These are phyloP conservation scores for Furcasterigmium sp. DNA, from an alignment of 2,329 filamentous ascomycete species.

Conservation along the genomic window DNA sequence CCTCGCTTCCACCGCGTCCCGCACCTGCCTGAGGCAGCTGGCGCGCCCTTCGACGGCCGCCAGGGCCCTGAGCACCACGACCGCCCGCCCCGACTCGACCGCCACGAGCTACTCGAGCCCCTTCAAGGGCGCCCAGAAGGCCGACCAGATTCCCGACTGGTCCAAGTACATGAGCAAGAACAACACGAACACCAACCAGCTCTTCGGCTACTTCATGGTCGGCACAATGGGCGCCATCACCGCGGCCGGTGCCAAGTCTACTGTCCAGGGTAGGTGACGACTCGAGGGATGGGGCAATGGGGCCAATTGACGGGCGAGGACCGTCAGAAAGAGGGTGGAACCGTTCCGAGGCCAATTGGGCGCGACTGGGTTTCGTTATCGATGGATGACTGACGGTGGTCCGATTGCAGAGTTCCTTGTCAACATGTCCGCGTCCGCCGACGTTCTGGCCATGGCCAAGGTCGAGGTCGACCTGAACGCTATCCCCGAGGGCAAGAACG, in stretches of 20 bases:
- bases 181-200: constrained; percentile 67
- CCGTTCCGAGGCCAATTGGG: background rate
- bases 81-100: constrained; percentile 38
- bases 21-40: constrained; percentile 60
- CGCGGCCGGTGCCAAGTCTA: constrained; percentile 93
- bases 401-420: constrained; percentile 84
- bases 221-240: constrained; percentile 88
- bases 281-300: background rate
- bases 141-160: constrained; percentile 80
- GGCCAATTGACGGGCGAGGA: background rate
- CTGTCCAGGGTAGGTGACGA: constrained; percentile 79
- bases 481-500: constrained; percentile 99
- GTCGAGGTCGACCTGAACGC: constrained; percentile 90
- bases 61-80: constrained; percentile 53
- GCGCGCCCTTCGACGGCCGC: constrained; percentile 35
- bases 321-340: background rate
- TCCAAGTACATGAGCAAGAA: constrained; percentile 75
- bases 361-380: constrained; percentile 4
- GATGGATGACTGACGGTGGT: constrained; percentile 16
- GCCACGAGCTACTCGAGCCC: constrained; percentile 52
- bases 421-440: constrained; percentile 99
- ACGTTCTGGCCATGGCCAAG: constrained; percentile 98
- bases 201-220: constrained; percentile 98
- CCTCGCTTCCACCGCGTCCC: constrained; percentile 59
- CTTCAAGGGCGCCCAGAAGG: constrained; percentile 57